Percentiles rank a stretch among this genome's conserved stretches.
These are phyloP conservation scores for Toxicodendron radicans DNA, from an alignment of 345 rosid species.

Conservation along the genomic window DNA sequence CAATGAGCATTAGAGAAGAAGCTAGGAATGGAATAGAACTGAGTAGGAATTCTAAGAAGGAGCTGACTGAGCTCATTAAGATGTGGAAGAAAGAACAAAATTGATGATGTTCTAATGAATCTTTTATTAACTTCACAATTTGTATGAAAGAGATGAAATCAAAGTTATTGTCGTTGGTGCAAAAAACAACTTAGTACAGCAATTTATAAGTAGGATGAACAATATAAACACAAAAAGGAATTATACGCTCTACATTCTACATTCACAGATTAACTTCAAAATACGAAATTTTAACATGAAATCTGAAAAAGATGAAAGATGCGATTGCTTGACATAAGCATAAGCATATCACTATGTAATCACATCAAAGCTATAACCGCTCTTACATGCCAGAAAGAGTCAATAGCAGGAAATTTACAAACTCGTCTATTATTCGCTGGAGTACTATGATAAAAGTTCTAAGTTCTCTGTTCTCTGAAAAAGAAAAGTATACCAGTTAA, in stretches of 20 bases:
- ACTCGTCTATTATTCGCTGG: neutral
- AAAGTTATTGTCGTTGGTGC: neutral
- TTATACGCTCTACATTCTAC: neutral
- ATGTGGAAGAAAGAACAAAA: constrained; percentile 10
- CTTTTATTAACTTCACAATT: neutral
- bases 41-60: constrained; percentile 10
- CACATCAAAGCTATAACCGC: neutral
- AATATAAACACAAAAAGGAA: neutral
- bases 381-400: neutral
- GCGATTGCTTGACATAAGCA: neutral
- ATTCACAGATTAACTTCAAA: neutral
- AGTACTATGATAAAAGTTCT: neutral
- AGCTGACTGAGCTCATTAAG: constrained; percentile 10
- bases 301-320: neutral
- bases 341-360: neutral
- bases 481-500: constrained; percentile 17
- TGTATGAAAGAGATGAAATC: neutral
- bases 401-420: neutral
- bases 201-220: neutral
- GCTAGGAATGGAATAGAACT: constrained; percentile 11
- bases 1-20: constrained; percentile 15
- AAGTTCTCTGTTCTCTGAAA: neutral
- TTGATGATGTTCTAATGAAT: neutral
- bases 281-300: neutral
- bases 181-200: no score